Conservation (phyloP, 2,329 filamentous ascomycete species). For the Helotiales sp. region DNA sequence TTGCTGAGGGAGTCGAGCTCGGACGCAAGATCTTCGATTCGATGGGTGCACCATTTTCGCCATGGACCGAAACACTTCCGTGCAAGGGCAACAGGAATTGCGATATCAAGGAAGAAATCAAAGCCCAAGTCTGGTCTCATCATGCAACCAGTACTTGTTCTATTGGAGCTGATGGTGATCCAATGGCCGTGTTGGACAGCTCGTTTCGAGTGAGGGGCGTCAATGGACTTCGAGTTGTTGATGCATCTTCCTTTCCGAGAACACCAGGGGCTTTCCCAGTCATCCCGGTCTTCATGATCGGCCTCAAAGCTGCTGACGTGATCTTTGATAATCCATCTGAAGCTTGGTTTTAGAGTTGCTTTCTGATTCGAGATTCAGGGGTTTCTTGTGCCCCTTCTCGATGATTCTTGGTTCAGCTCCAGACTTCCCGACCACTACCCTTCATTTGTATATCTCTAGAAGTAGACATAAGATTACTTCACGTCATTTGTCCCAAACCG, state of each 20-base stretch:
- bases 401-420: no score
- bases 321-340: conserved; percentile 36
- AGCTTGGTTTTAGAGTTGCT: background rate
- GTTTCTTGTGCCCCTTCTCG: no score
- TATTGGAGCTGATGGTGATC: conserved; percentile 59
- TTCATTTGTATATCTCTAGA: no score
- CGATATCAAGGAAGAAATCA: conserved; percentile 49
- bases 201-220: conserved; percentile 62
- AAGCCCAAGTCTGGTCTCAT: conserved; percentile 59
- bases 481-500: no score
- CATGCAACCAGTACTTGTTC: conserved; percentile 60
- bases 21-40: conserved; percentile 47
- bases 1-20: conserved; percentile 47
- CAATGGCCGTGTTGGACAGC: conserved; percentile 58
- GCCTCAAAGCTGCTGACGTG: conserved; percentile 65
- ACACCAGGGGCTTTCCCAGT: conserved; percentile 57
- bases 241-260: conserved; percentile 61
- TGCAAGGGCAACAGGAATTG: conserved; percentile 1
- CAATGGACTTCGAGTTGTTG: conserved; percentile 61
- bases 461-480: no score
- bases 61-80: conserved; percentile 48
- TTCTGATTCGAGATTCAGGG: no score
- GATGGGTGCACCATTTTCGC: conserved; percentile 48
- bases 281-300: conserved; percentile 58
- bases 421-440: no score